Base-by-base conservation (phyloP, 1,284 basidiomycete genomes). In the Pholiota adiposa region DNA sequence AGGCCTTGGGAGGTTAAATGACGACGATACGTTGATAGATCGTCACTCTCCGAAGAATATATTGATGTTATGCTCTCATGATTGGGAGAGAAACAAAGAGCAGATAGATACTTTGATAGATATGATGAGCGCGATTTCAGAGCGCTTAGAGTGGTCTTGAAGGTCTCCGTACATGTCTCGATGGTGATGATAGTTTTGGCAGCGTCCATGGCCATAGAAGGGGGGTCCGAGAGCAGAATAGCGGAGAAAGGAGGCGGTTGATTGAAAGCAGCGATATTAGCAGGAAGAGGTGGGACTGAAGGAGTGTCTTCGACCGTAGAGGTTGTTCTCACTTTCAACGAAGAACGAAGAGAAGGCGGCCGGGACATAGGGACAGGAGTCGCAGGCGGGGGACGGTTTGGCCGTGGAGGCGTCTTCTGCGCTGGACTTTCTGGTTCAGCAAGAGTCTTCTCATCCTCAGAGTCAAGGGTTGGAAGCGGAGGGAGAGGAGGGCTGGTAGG, bases 121-220 rank as follows among this genome's bases (percentile, higher is more conserved):
- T 83, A 76, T 0, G 90, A 93, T 1, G 86, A 82, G 6, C 88
- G 83, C 14, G 89, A 89, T 1, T 75, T 79, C 54, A 93, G 72
- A 2, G 91, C 90, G 31, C 77, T 76, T 56, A 90, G 71, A 0
- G 87, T 88, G 3, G 89, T 89, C 56, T 83, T 83, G 68, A 84
- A 82, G 0, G 84, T 85, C 19, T 76, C 67, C 0, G 88, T 89
- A 63, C 83, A 85, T 16, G 90, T 91, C 73, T 92, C 90, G 49
- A 92, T 65, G 3, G 84, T 83, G 50, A 92, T 80, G 52, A 92
- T 83, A 38, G 86, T 74, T 64, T 84, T 86, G 11, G 82, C 79
- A n/a, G 79, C 79, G 65, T 91, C 84, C 18, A 82, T 64, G 7
- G 74, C 69, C 46, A 72, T 70, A 3, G 73, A 73, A 5, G 85